Evolutionary conservation across 371 early-diverging fungal genomes (phyloP), one percentile per base, ranked within the genome.

Genomic region (Parasitella parasitica): DNA sequence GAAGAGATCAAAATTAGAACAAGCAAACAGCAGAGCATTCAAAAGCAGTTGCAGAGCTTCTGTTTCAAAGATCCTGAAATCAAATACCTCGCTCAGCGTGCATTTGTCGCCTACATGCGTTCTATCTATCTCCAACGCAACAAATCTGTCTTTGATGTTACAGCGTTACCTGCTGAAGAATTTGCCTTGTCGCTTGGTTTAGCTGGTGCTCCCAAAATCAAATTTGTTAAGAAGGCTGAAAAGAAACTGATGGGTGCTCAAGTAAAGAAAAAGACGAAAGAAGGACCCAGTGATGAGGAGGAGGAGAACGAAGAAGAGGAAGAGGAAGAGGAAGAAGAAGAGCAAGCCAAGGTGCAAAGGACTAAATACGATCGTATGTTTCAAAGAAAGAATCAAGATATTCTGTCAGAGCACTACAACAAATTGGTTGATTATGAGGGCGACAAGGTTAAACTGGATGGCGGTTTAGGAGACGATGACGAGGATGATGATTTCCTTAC

Each of bases 71-170:
- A 92, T 56, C 89, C 97, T 0, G 97, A 97, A 69, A 88, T 96
- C 64, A 97, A 97, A 75, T 96, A 98, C 71, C 81, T 97, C 26
- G 97, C 90, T 8, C 96, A 97, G 78, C 92, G 93, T 75, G 92
- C 95, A 1, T 96, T 97, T 76, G 90, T 97, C 34, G 93, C 94
- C 6, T 98, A 97, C 69, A 83, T 98, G 83, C 86, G 96, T 12
- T 94, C 95, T 4, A 81, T 97, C 13, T 91, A 91, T 62, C 70
- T 97, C 53, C 95, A 97, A 69, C 82, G 84, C 36, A 91, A 97
- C 76, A 98, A 97, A 73, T 61, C 72, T 2, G 80, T 96, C 18
- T 97, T 98, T 69, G 87, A 94, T 53, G 94, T 96, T 6, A 80
- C 87, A 22, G 87, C 78, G 11, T 64, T 98, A 39, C 99, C 97